Conservation (phyloP, 192 early-diverging fungal species). For the Podila epigama region DNA sequence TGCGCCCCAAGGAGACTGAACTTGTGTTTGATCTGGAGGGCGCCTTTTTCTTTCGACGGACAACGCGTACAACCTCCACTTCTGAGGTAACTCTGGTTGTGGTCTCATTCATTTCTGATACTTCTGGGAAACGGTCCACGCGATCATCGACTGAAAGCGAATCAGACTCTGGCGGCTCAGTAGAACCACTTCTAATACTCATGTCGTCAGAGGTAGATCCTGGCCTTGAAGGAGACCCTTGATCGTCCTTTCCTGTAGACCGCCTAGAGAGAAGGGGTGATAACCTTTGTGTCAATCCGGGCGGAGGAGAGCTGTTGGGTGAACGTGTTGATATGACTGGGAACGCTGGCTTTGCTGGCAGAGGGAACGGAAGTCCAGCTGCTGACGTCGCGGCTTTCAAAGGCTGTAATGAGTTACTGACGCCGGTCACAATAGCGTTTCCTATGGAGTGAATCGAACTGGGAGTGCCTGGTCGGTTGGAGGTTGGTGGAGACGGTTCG, state of each 20-base stretch:
- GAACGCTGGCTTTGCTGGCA: constrained; percentile 39
- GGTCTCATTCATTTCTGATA: constrained; percentile 9
- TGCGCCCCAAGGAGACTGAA: too few species aligned
- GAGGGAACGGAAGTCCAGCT: constrained; percentile 23
- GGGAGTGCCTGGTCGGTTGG: background rate
- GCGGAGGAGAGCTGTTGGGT: constrained; percentile 6
- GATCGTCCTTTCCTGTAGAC: background rate
- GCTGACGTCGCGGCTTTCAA: background rate
- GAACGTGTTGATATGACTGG: constrained; percentile 21
- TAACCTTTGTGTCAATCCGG: background rate
- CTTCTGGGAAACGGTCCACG: constrained; percentile 31
- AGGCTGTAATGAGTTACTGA: background rate
- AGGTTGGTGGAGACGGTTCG: too few species aligned
- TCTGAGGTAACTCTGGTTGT: background rate
- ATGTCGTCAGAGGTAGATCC: background rate
- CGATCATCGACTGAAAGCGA: background rate
- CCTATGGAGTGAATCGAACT: constrained; percentile 1
- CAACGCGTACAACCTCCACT: constrained; percentile 40
- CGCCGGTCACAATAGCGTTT: constrained; percentile 1
- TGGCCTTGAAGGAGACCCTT: background rate
- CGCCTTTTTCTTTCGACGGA: constrained; percentile 33
- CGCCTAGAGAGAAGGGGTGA: constrained; percentile 1
- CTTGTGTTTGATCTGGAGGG: constrained; percentile 18
- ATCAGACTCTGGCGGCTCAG: background rate
- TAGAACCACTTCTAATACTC: background rate